Evolutionary conservation across 768 basidiomycete species (phyloP), one percentile per base, ranked within the genome.

Genomic region (Tremella mesenterica): DNA sequence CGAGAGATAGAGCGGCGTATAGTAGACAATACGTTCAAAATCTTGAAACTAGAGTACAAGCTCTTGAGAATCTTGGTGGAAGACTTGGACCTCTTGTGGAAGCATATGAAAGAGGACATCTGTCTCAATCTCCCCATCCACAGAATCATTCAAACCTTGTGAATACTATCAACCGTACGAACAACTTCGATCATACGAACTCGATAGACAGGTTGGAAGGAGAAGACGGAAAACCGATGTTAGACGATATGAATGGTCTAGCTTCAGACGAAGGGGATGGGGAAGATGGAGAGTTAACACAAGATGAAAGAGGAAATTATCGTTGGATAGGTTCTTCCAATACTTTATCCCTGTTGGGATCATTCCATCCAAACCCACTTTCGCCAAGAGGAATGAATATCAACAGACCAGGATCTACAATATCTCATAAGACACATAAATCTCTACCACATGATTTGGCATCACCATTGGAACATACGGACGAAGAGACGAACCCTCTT

Each of bases 381-480:
- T 47, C 52, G 48, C 9, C 59, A 46, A 9, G 30, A 44, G 20
- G 33, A n/a, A 20, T n/a, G n/a, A n/a, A n/a, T n/a, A 30, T 46
- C 27, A 31, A 51, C 20, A 34, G 43, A 4, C 38, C 48, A 23
- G n/a, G 13, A 16, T 48, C 50, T 3, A 14, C 16, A 14, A 30
- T 26, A 4, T 48, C 41, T n/a, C 45, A 49, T 28, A 60, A 70
- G 7, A 67, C 56, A 43, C 59, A 31, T 21, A 44, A 29, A 36
- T 14, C 25, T 36, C 30, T 21, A 49, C 39, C 13, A 44, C 44
- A 30, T 50, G 57, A 52, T 48, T 48, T 0, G 70, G 73, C 18
- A 76, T 78, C 2, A 77, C 78, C 4, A 76, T 73, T 3, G 70
- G 30, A n/a, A 39, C n/a, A 31, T 4, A 9, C 29, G 4, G 46